Base-by-base conservation (phyloP, 2,329 filamentous ascomycete genomes). In the Calonectria naviculata region DNA sequence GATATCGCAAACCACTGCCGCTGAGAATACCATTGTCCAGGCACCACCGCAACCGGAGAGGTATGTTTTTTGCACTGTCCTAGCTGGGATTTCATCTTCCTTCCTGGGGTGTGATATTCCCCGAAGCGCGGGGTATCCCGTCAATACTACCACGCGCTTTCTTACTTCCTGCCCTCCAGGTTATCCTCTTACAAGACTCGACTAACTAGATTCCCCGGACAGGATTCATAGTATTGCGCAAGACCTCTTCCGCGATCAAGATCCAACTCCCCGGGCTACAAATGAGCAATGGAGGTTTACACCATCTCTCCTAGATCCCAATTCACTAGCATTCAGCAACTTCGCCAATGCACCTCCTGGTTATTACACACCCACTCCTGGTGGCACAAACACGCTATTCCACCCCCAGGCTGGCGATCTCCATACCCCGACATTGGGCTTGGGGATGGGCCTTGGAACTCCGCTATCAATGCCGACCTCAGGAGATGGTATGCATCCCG, bases 201-300 rank as follows among this genome's bases (percentile, higher is more conserved):
- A 44, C 76, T 79, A 49, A 78, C 69, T 26, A 24, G 13, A 9
- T 41, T 49, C 66, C 60, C 31, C 26, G 46, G 8, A 64, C 52
- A 81, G 79, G 58, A 68, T 67, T 38, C 75, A 76, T 46, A 72
- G 70, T 58, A 68, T 81, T 31, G 73, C 72, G 44, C 75, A 78
- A 70, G 79, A 81, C 70, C 75, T 75, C 42, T 91, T 90, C 77
- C 84, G 85, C 81, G 93, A 97, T 83, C 90, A 93, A 79, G 95
- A 98, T 79, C 93, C 94, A 24, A 97, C 94, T 4, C 94, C 95
- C 6, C 91, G 93, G 81, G 93, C 92, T 21, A 90, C 93, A 47
- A 92, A 93, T 78, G 95, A 98, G 76, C 91, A 90, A 77, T 97
- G 95, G 92, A 90, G 93, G 75, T 95, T 98, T 79, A 97, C 95